Base-by-base conservation (phyloP, 345 rosid genomes). In the Syzygium aqueum region DNA sequence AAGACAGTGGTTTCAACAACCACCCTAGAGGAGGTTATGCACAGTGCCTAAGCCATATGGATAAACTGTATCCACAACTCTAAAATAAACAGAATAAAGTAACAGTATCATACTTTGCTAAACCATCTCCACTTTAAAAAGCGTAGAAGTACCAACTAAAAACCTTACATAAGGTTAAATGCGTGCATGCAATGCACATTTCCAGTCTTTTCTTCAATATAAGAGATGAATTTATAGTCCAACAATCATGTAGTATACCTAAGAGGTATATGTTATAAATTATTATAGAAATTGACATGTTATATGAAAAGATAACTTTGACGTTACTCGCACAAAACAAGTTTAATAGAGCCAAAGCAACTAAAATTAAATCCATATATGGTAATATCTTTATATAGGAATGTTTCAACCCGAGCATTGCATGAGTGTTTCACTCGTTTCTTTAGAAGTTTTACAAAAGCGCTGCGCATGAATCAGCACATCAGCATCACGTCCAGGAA, bases 251-350 rank as follows among this genome's bases (percentile, higher is more conserved):
- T 43, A 19, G 14, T 9, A 6, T 73, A 73, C 46, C 82, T 19
- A 19, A 37, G 22, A 37, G 0, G 73, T 40, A 73, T 73, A 5
- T 19, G 14, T 37, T 40, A 73, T 2, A 37, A 19, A 37, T 73
- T 37, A 73, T 40, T 1, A 40, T 21, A 37, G 2, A 37, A 19
- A 73, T 37, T 43, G 11, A 33, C 27, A 37, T 37, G 27, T 73
- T 2, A 19, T 73, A 37, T 19, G 5, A 10, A 21, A 37, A 73
- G 82, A 37, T 73, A 73, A 73, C 6, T 37, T 73, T 19, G 49
- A 19, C 6, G 10, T 10, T 40, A 73, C 0, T 73, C 8, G 0
- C 3, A 0, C 0, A 1, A 73, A 73, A 49, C 2, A 4, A 11
- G 37, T 73, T 73, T 21, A 25, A 37, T 2, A 73, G 46, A 73